These are phyloP conservation scores for Naganishia sp. DNA, from an alignment of 1,284 basidiomycete species.

Conservation along the genomic window DNA sequence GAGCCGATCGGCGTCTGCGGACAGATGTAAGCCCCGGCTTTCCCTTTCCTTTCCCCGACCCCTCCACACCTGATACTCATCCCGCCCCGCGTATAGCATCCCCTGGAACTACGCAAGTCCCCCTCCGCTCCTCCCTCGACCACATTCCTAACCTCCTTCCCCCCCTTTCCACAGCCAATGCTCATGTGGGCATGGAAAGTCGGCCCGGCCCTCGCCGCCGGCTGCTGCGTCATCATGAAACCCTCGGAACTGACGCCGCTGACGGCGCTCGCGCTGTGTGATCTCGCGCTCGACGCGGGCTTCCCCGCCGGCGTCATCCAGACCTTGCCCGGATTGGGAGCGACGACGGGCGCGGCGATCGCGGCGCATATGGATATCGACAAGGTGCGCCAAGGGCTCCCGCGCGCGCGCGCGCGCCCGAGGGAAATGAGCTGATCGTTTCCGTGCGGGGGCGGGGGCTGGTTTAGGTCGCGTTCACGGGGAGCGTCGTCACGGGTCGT, in stretches of 20 bases:
- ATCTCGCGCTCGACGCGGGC: constrained; percentile 56
- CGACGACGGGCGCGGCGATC: constrained; percentile 79
- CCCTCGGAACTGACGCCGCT: constrained; percentile 89
- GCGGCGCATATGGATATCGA: constrained; percentile 75
- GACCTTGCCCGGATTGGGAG: constrained; percentile 77
- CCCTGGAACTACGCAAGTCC: constrained; percentile 48
- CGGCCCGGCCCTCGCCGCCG: constrained; percentile 79
- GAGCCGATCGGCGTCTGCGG: constrained; percentile 93
- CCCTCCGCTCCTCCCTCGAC: constrained; percentile 75
- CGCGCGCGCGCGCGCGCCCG: neutral
- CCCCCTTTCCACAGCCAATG: constrained; percentile 17
- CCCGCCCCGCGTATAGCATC: too few species aligned
- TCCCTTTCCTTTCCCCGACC: too few species aligned
- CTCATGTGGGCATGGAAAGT: constrained; percentile 67
- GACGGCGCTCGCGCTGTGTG: constrained; percentile 68
- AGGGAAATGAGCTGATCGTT: neutral
- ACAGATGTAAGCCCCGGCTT: constrained; percentile 64
- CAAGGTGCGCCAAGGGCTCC: constrained; percentile 56
- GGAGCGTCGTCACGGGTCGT: constrained; percentile 73
- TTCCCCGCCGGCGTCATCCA: constrained; percentile 94
- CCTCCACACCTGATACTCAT: too few species aligned
- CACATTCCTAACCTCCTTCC: constrained; percentile 38
- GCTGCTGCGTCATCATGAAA: constrained; percentile 57
- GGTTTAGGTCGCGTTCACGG: constrained; percentile 56
- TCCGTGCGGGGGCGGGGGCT: too few species aligned